Evolutionary conservation across 177 flowering plant genomes (phyloP), one percentile per base, ranked within the genome.

Genomic region (Tripterygium wilfordii): DNA sequence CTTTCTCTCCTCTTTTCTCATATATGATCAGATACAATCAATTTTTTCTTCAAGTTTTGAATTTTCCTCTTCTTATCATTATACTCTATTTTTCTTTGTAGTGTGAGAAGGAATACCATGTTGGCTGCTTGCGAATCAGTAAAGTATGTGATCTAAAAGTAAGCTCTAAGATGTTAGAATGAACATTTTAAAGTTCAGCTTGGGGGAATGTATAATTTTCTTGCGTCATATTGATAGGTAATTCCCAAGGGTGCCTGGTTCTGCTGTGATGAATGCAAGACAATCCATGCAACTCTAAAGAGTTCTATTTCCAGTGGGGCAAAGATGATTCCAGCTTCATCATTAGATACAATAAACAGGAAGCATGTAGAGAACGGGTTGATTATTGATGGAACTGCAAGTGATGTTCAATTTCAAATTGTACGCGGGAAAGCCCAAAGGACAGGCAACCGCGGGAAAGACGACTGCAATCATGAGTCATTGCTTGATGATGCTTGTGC

Each of bases 21-120:
- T n/a, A n/a, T n/a, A n/a, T n/a, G n/a, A n/a, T n/a, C n/a, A n/a
- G n/a, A n/a, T n/a, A n/a, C n/a, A n/a, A n/a, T n/a, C 14, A 7
- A 22, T 23, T 44, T 37, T 20, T 17, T 42, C 28, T 19, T 20
- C 13, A n/a, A 36, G 26, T 16, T 28, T 7, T 37, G 21, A 24
- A 12, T 36, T 21, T 4, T 16, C 38, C 42, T 40, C 36, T 25
- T 6, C 15, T 45, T 23, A 13, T 31, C 42, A 4, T 18, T 52
- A 36, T 35, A 35, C 19, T 53, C 49, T 32, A 42, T 15, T 48
- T 31, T 36, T 15, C 26, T 62, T 23, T 56, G 35, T 45, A 86
- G 96, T 87, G 96, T 68, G 96, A 87, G 61, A 83, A 71, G 71
- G 92, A 87, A 57, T 82, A 54, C 42, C 92, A 84, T 60, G 87